A percentile compares a stretch with the other conserved stretches of the same genome.
Evolutionary conservation across 2,329 filamentous ascomycete species (phyloP).

Genomic region (Colletotrichum sp.): DNA sequence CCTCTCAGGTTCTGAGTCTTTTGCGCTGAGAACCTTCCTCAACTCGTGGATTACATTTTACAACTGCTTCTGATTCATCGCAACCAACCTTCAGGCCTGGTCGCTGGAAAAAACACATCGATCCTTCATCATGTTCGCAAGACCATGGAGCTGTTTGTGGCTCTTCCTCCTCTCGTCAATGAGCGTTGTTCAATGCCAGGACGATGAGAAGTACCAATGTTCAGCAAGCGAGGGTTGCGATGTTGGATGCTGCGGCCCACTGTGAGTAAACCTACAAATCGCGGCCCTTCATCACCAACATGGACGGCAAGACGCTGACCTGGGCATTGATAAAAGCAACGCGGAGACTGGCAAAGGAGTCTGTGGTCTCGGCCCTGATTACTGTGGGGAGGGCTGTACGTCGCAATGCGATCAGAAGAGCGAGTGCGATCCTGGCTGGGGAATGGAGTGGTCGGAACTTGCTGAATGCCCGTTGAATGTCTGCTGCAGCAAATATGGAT

Average conservation of each 20-base stretch:
- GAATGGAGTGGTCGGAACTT: constrained; percentile 25
- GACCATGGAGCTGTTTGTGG: background rate
- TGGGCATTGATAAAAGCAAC: background rate
- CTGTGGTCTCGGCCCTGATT: background rate
- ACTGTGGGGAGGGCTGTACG: constrained; percentile 19
- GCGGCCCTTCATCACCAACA: background rate
- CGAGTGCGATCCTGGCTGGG: constrained; percentile 36
- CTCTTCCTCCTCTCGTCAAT: background rate
- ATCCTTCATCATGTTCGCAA: background rate
- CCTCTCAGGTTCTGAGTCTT: background rate
- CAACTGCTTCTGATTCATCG: background rate
- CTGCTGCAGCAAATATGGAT: constrained; percentile 24
- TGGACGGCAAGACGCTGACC: background rate
- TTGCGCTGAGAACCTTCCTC: background rate
- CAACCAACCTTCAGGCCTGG: background rate
- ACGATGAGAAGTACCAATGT: background rate
- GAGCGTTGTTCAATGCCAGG: background rate
- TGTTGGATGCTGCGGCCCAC: background rate
- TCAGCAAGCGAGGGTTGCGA: background rate
- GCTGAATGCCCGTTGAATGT: constrained; percentile 40
- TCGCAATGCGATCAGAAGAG: constrained; percentile 29
- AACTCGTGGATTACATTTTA: background rate
- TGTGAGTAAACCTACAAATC: background rate
- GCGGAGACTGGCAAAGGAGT: background rate
- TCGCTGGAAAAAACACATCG: background rate